Evolutionary conservation across 2,329 filamentous ascomycete genomes (phyloP).

Genomic region (Xylariaceae sp.): DNA sequence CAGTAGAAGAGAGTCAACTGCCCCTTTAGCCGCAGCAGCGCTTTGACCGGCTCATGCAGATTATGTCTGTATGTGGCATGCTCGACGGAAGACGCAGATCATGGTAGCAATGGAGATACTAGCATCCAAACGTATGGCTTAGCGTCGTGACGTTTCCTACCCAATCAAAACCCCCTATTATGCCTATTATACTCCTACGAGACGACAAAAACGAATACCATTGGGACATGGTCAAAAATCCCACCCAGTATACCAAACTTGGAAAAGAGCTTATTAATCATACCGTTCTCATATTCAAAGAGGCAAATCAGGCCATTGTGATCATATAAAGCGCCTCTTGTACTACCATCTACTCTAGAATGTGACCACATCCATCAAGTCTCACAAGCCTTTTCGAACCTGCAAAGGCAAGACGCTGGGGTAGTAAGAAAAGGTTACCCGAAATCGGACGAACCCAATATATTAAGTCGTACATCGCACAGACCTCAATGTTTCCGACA

Average conservation of each 20-base stretch:
- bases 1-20: background rate
- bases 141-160: background rate
- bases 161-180: background rate
- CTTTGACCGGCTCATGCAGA: background rate
- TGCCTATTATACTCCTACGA: background rate
- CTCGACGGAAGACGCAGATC: background rate
- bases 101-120: background rate
- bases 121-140: background rate
- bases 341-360: too few species aligned
- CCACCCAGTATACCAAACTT: background rate
- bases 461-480: slow-evolving; percentile 1
- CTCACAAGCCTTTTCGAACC: background rate
- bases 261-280: background rate
- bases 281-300: too few species aligned
- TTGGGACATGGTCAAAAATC: background rate
- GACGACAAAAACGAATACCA: background rate
- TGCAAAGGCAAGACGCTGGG: background rate
- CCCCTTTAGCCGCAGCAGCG: background rate
- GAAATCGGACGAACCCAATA: slow-evolving; percentile 12
- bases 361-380: too few species aligned
- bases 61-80: background rate
- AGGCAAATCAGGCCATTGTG: too few species aligned
- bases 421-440: background rate
- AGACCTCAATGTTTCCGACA: slow-evolving; percentile 18
- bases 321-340: too few species aligned